These are phyloP conservation scores for Eimeria tenella DNA, from an alignment of 169 alveolate species.

Conservation along the genomic window DNA sequence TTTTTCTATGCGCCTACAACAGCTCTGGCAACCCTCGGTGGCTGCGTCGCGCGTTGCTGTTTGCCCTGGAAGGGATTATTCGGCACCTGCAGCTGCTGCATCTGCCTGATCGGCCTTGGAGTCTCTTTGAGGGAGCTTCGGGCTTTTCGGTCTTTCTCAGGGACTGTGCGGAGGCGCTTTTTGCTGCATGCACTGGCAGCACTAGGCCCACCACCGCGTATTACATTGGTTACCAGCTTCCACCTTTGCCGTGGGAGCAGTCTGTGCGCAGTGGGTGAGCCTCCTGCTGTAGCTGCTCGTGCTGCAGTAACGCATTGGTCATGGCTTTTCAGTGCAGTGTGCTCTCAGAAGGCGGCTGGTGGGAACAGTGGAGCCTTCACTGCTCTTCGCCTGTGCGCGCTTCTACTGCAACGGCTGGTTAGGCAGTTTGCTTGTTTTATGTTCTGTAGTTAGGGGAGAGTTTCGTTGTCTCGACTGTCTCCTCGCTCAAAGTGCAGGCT, in stretches of 20 bases:
- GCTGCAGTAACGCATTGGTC: too few species aligned
- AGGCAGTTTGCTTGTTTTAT: too few species aligned
- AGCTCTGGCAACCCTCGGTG: constrained; percentile 84
- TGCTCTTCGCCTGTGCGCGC: too few species aligned
- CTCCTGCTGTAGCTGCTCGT: not conserved
- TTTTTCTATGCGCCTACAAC: constrained; percentile 83
- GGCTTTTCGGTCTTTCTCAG: constrained; percentile 65
- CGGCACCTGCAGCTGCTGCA: constrained; percentile 14
- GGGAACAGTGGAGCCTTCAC: too few species aligned
- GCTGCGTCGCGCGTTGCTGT: constrained; percentile 84
- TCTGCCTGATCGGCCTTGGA: constrained; percentile 59
- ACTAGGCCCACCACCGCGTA: constrained; percentile 1
- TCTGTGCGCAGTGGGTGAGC: not conserved
- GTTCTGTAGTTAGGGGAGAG: too few species aligned
- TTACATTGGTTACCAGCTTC: constrained; percentile 33
- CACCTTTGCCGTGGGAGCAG: constrained; percentile 42
- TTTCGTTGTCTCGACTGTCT: too few species aligned
- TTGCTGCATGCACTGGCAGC: not conserved
- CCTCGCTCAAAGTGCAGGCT: too few species aligned
- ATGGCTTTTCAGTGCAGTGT: too few species aligned
- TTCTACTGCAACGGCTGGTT: too few species aligned
- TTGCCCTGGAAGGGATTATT: constrained; percentile 78
- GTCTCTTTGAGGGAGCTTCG: constrained; percentile 68
- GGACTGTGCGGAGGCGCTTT: constrained; percentile 40
- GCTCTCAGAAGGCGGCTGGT: too few species aligned